These are phyloP conservation scores for Cokeromyces recurvatus DNA, from an alignment of 371 early-diverging fungal species.

Conservation along the genomic window DNA sequence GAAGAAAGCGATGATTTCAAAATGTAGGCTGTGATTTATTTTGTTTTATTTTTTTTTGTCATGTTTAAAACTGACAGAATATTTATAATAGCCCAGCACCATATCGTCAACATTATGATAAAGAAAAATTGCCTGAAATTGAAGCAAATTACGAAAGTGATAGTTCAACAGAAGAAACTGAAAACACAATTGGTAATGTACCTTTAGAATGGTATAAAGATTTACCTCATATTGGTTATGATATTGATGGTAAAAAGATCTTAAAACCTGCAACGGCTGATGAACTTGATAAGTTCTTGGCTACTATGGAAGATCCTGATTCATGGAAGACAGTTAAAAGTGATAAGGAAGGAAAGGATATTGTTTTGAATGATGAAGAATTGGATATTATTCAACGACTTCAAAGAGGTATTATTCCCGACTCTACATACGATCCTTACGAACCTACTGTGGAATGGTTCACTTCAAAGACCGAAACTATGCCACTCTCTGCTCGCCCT, in stretches of 20 bases:
- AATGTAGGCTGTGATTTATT: slow-evolving; percentile 3
- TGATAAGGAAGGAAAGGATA: slow-evolving; percentile 72
- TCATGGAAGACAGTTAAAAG: slow-evolving; percentile 86
- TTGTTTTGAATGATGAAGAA: slow-evolving; percentile 82
- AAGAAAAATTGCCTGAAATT: slow-evolving; percentile 72
- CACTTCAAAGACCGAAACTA: slow-evolving; percentile 71
- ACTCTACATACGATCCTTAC: slow-evolving; percentile 83
- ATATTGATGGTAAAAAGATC: slow-evolving; percentile 88
- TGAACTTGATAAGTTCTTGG: slow-evolving; percentile 90
- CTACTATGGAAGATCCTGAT: slow-evolving; percentile 89
- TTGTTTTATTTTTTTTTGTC: background rate
- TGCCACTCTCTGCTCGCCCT: slow-evolving; percentile 78
- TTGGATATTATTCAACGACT: slow-evolving; percentile 88
- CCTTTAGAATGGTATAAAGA: slow-evolving; percentile 97
- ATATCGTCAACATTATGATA: slow-evolving; percentile 25
- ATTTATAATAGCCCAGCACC: slow-evolving; percentile 27
- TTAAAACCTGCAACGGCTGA: slow-evolving; percentile 83
- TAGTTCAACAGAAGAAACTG: slow-evolving; percentile 83
- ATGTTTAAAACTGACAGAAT: background rate
- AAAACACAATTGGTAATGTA: slow-evolving; percentile 88
- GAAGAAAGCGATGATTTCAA: slow-evolving; percentile 37
- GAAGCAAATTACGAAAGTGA: slow-evolving; percentile 90
- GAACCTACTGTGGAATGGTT: slow-evolving; percentile 93
- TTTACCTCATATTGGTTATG: slow-evolving; percentile 94
- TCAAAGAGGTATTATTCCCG: slow-evolving; percentile 78